These are phyloP conservation scores for Penicillium palitans DNA, from an alignment of 2,329 filamentous ascomycete species.

Conservation along the genomic window DNA sequence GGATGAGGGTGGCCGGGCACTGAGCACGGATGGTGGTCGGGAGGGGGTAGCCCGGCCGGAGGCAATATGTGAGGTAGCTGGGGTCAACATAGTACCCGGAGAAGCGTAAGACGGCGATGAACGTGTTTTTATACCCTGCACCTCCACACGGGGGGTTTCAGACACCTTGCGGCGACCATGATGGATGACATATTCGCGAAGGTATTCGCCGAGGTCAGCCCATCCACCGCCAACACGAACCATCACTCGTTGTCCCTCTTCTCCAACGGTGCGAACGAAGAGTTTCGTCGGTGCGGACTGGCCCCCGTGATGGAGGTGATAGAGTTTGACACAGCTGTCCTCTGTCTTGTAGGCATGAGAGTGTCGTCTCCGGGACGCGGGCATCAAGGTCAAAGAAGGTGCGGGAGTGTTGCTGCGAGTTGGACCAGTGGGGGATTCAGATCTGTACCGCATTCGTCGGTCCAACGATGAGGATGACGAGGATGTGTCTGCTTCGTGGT, in stretches of 20 bases:
- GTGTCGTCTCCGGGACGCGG: conserved; percentile 47
- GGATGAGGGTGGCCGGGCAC: conserved; percentile 41
- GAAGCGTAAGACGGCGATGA: conserved; percentile 33
- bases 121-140: conserved; percentile 50
- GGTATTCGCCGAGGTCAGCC: conserved; percentile 92
- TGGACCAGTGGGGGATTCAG: conserved; percentile 36
- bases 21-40: conserved; percentile 39
- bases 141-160: conserved; percentile 55
- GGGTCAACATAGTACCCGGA: conserved; percentile 25
- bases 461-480: conserved; percentile 38
- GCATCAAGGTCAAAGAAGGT: conserved; percentile 69
- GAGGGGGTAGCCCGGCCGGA: conserved; percentile 39
- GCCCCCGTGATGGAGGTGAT: conserved; percentile 82
- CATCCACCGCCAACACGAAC: conserved; percentile 97
- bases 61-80: conserved; percentile 18
- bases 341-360: conserved; percentile 42
- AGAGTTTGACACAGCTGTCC: conserved; percentile 80
- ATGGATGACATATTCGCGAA: conserved; percentile 89
- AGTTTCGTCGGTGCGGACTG: conserved; percentile 89
- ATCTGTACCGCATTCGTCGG: conserved; percentile 34
- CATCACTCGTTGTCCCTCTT: conserved; percentile 90
- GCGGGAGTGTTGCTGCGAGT: conserved; percentile 58
- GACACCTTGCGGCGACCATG: conserved; percentile 72
- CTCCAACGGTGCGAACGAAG: conserved; percentile 88
- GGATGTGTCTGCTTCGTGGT: conserved; percentile 35